A percentile compares a stretch with the other conserved stretches of the same genome.
These are phyloP conservation scores for Nigrospora osmanthi DNA, from an alignment of 2,329 filamentous ascomycete genomes.

Conservation along the genomic window DNA sequence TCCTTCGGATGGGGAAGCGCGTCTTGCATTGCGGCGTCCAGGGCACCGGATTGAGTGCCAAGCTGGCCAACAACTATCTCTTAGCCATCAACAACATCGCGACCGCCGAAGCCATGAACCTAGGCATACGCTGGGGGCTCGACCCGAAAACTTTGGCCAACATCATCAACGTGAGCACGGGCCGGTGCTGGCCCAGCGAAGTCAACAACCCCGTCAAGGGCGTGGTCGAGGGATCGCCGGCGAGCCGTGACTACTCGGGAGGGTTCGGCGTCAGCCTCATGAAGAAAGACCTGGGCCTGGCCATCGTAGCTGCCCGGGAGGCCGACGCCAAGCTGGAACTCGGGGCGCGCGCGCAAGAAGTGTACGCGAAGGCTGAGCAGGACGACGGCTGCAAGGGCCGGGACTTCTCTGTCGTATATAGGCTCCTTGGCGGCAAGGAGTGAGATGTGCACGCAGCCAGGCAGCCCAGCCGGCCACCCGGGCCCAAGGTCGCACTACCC, in stretches of 20 bases:
- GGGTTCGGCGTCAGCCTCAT: slow-evolving; percentile 73
- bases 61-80: slow-evolving; percentile 96
- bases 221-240: slow-evolving; percentile 69
- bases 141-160: slow-evolving; percentile 62
- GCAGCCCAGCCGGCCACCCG: not conserved
- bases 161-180: slow-evolving; percentile 89
- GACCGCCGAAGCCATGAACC: slow-evolving; percentile 58
- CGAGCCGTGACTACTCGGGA: slow-evolving; percentile 66
- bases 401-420: slow-evolving; percentile 78
- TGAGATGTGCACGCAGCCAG: not conserved
- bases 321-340: slow-evolving; percentile 59
- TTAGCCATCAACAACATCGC: slow-evolving; percentile 86
- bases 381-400: slow-evolving; percentile 56
- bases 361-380: slow-evolving; percentile 61
- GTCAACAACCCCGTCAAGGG: slow-evolving; percentile 91
- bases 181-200: slow-evolving; percentile 93
- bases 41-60: slow-evolving; percentile 80
- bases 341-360: slow-evolving; percentile 51
- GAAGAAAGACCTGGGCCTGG: slow-evolving; percentile 71
- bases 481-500: not conserved
- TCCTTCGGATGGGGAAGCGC: slow-evolving; percentile 77
- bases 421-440: slow-evolving; percentile 55
- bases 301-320: slow-evolving; percentile 63
- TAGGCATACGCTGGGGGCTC: slow-evolving; percentile 53
- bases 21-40: slow-evolving; percentile 81